A percentile compares a stretch with the other conserved stretches of the same genome.
Conservation (phyloP, 2,329 filamentous ascomycete species). For the Xylaria hypoxylon region DNA sequence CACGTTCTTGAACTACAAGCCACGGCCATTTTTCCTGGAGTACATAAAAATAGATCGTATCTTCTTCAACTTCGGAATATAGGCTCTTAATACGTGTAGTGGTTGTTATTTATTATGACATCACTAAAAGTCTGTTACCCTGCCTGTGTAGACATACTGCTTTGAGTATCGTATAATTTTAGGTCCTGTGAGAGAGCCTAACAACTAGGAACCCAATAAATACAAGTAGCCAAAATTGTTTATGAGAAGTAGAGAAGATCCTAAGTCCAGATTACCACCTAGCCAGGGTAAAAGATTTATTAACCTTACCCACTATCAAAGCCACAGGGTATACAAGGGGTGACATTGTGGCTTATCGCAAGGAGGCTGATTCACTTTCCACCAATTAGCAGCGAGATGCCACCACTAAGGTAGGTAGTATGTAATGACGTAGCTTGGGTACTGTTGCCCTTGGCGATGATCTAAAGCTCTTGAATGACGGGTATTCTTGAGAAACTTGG, state of each 20-base stretch:
- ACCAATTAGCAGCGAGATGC: not conserved
- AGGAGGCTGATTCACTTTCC: not conserved
- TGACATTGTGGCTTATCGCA: not conserved
- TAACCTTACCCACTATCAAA: too few relatives aligned
- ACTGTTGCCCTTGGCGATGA: constrained; percentile 7
- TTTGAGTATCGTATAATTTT: not conserved
- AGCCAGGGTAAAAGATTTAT: too few relatives aligned
- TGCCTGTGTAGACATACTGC: not conserved
- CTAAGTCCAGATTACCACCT: too few relatives aligned
- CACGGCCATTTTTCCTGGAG: not conserved
- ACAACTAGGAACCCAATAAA: too few relatives aligned
- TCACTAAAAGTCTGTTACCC: not conserved
- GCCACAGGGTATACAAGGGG: too few relatives aligned
- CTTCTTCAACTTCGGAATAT: not conserved
- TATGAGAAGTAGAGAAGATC: too few relatives aligned
- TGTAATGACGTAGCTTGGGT: constrained; percentile 6
- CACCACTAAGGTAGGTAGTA: too few relatives aligned
- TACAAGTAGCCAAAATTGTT: too few relatives aligned
- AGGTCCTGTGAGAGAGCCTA: not conserved
- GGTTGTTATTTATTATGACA: too few relatives aligned
- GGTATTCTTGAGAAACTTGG: constrained; percentile 7
- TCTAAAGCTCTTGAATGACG: constrained; percentile 14
- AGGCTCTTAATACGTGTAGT: not conserved
- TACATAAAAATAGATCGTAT: not conserved
- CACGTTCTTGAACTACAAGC: not conserved